phyloP scores from a whole-genome alignment of 306 rosid genomes.

The Trifolium subterraneum region DNA sequence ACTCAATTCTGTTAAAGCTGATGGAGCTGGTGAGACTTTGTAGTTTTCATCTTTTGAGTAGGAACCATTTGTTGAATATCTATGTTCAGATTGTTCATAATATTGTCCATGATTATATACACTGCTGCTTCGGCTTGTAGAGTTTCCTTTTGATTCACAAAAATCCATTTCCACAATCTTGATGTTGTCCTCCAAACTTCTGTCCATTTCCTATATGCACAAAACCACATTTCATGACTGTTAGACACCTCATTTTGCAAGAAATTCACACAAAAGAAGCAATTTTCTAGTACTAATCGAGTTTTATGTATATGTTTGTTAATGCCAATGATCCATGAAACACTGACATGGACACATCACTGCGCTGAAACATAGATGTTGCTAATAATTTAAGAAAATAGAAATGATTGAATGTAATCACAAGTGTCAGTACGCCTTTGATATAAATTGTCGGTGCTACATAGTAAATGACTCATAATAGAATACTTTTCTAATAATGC shows the following conservation, averaged over 20 bases:
- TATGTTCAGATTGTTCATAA: slow-evolving; percentile 36
- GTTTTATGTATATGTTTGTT: background rate
- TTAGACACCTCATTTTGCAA: too few species aligned
- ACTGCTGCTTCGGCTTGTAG: slow-evolving; percentile 63
- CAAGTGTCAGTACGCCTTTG: background rate
- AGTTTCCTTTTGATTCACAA: slow-evolving; percentile 54
- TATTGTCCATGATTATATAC: slow-evolving; percentile 42
- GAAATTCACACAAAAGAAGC: too few species aligned
- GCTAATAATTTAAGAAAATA: background rate
- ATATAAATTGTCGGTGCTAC: background rate
- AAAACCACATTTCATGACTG: background rate
- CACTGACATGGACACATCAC: background rate
- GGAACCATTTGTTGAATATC: slow-evolving; percentile 44
- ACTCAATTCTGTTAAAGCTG: slow-evolving; percentile 65
- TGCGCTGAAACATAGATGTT: background rate
- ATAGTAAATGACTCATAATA: background rate
- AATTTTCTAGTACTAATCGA: background rate
- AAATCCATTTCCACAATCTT: slow-evolving; percentile 94
- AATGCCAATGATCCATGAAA: background rate
- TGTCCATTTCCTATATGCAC: slow-evolving; percentile 63
- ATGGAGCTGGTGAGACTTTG: slow-evolving; percentile 71
- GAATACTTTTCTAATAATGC: background rate
- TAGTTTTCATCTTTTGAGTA: slow-evolving; percentile 60
- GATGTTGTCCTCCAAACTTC: slow-evolving; percentile 75
- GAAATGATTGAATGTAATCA: background rate